Evolutionary conservation across 345 rosid genomes (phyloP).

Genomic region (Citrus hindsii): DNA sequence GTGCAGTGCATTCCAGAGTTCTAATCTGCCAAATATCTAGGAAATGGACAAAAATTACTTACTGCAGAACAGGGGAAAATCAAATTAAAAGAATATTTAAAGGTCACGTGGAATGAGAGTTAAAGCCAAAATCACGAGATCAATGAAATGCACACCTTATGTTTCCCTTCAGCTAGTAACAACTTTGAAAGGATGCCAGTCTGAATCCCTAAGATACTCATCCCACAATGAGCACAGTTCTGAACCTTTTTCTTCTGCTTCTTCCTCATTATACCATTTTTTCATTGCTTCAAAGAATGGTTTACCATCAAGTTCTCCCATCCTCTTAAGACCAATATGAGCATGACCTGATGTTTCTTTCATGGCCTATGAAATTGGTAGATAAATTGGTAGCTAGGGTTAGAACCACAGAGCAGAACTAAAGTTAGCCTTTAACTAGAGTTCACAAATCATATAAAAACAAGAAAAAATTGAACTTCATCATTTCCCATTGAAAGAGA

Average conservation of each 20-base stretch:
- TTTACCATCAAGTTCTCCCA: conserved; percentile 86
- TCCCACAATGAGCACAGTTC: conserved; percentile 87
- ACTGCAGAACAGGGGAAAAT: background rate
- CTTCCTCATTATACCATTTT: conserved; percentile 54
- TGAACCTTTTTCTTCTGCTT: conserved; percentile 68
- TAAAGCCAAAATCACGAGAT: background rate
- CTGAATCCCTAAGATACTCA: conserved; percentile 85
- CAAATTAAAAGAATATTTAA: background rate
- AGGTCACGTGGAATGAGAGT: no score
- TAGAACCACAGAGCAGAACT: conserved; percentile 3
- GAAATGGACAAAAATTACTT: background rate
- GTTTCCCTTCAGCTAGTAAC: conserved; percentile 46
- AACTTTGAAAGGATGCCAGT: conserved; percentile 90
- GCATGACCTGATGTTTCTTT: conserved; percentile 45
- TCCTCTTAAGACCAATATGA: conserved; percentile 76
- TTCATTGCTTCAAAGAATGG: conserved; percentile 87
- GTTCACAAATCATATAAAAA: background rate
- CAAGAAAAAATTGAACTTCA: background rate
- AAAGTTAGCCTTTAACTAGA: background rate
- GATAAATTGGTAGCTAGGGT: background rate
- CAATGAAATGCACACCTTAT: conserved; percentile 45
- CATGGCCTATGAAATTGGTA: conserved; percentile 44
- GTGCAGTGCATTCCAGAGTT: background rate
- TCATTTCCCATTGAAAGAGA: background rate
- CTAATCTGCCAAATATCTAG: background rate